Evolutionary conservation across 139 green algal genomes (phyloP).

Genomic region (Coelastrella sp.): DNA sequence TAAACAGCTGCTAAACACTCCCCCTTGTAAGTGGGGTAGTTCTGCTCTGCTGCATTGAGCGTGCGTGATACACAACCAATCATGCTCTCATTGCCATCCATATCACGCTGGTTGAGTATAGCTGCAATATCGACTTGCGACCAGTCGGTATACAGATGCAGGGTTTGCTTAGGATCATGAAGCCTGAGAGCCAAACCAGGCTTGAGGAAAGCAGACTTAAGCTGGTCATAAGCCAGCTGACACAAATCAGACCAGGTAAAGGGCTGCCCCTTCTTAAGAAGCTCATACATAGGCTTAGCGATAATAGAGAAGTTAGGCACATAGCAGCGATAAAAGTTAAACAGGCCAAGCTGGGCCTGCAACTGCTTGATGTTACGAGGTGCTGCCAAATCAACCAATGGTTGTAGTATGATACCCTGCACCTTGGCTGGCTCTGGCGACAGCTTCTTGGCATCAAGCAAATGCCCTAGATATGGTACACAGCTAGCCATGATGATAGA

Average conservation of each 20-base stretch:
- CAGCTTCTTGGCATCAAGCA: background rate
- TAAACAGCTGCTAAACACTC: constrained; percentile 25
- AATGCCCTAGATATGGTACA: constrained; percentile 54
- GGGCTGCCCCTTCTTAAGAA: constrained; percentile 42
- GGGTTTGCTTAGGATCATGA: background rate
- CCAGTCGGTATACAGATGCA: constrained; percentile 48
- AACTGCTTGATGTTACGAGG: constrained; percentile 36
- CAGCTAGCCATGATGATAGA: background rate
- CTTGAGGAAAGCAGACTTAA: constrained; percentile 15
- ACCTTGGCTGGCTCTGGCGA: background rate
- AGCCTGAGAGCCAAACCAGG: constrained; percentile 1
- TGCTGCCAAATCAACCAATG: background rate
- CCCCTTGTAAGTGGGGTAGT: background rate
- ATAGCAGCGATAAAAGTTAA: constrained; percentile 56
- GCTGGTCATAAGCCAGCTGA: constrained; percentile 9
- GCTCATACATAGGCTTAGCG: constrained; percentile 38
- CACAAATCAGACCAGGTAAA: constrained; percentile 38
- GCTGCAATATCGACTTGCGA: constrained; percentile 35
- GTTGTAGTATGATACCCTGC: background rate
- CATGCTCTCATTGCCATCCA: constrained; percentile 16
- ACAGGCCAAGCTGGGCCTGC: constrained; percentile 46
- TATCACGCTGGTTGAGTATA: constrained; percentile 42
- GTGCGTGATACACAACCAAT: constrained; percentile 23
- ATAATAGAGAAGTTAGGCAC: constrained; percentile 48
- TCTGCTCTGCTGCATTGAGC: constrained; percentile 37